Base-by-base conservation (phyloP, 306 rosid species). In the Prunus fruticosa region DNA sequence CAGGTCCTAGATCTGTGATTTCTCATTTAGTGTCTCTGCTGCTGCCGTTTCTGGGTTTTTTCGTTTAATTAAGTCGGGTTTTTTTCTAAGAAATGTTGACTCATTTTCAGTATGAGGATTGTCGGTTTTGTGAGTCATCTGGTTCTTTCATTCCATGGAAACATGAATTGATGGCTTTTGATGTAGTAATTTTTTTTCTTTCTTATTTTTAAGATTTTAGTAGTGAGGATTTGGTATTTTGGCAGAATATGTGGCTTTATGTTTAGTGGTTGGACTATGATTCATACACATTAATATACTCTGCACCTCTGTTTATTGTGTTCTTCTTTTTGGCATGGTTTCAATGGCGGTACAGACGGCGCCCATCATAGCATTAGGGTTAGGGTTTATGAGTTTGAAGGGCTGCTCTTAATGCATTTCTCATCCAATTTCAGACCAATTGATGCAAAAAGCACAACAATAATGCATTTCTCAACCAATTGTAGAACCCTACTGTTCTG, bases 251-350 rank as follows among this genome's bases (percentile, higher is more conserved):
- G 69, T 32, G 47, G 49, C 10, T 58, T 49, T 73, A 47, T 61
- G 60, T 8, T 46, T 46, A 25, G 47, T 46, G 69, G 77, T 73
- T 72, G 43, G 65, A 73, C 45, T 50, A n/a, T 43, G 67, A 73
- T 73, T 61, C 69, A 27, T 73, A 73, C 69, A 61, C 77, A 73
- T 34, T 46, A 61, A 61, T 60, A 73, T 73, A 73, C 77, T 61
- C 77, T 73, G 77, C 77, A 46, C 77, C 34, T 73, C 34, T 52
- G 63, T 8, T 19, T 11, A 10, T 19, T 47, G 41, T 11, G 25
- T 25, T 2, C 5, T 60, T 25, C 3, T 4, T 13, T 11, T 60
- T n/a, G 0, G 8, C 19, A 8, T 25, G 2, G 1, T 18, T 34
- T 18, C 16, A 22, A 2, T 11, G 52, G 43, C 43, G 41, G 41